Base-by-base conservation (phyloP, 1,284 basidiomycete genomes). In the Austroboletus rostrupii region DNA sequence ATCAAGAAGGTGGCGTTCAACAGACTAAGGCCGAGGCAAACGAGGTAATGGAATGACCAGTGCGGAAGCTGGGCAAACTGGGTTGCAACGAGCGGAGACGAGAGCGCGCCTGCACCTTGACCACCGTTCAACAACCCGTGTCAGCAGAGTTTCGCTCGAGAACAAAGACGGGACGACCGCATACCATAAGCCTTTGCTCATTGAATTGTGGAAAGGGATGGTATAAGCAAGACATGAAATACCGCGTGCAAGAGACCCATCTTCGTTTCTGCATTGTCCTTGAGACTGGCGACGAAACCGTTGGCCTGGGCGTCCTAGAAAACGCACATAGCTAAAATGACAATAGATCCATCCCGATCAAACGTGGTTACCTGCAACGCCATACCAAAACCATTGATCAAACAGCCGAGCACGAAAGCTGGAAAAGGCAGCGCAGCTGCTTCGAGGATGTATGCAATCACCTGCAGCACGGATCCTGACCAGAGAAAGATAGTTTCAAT, bases 31-130 rank as follows among this genome's bases (percentile, higher is more conserved):
- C 76, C 79, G 3, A 87, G 65, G 0, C 82, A 85, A 10, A 71
- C 69, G 8, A 87, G 69, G 61, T 80, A 90, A 62, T 87, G 82
- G 58, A 80, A 81, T 8, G 83, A 87, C 76, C 82, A 83, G 45
- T 65, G 69, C 1, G 53, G 59, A 37, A 72, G 59, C 46, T 73
- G 70, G 3, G 81, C 67, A 54, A 87, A 87, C 42, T 83, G 79
- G 0, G 85, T 88, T 0, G 85, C 72, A 2, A 80, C 72, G 11
- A 88, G 71, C 3, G 86, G 85, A 5, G 83, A 70, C 9, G 70
- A 65, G 4, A 86, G 63, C 3, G 83, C 85, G 2, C 85, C 85
- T 7, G 73, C 64, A 5, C 83, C 81, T 84, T 50, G 7, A 7
- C n/a, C n/a, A 41, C 3, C 6, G 21, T 47, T 32, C 14, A 20